phyloP scores from a whole-genome alignment of 148 eudicot genomes.

The Amaranthus hypochondriacus region DNA sequence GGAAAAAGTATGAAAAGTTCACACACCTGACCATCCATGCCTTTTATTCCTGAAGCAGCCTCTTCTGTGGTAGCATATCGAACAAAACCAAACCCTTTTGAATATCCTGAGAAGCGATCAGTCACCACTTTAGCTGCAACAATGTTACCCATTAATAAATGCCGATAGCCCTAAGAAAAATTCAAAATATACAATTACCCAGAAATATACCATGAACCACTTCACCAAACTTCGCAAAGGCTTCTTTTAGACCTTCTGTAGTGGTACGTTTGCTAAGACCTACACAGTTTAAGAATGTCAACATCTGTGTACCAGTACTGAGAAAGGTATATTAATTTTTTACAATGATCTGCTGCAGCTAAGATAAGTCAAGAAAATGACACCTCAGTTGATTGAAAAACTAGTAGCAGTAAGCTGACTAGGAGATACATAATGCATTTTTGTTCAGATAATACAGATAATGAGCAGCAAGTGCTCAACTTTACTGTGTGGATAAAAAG shows the following conservation, averaged over 20 bases:
- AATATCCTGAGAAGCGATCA: slow-evolving; percentile 69
- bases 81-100: slow-evolving; percentile 90
- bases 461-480: too few relatives aligned
- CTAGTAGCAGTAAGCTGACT: background rate
- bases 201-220: slow-evolving; percentile 41
- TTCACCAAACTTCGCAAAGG: slow-evolving; percentile 60
- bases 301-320: background rate
- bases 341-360: background rate
- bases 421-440: background rate
- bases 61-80: slow-evolving; percentile 63
- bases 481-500: background rate
- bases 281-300: slow-evolving; percentile 2
- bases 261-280: slow-evolving; percentile 76
- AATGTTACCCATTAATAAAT: slow-evolving; percentile 13
- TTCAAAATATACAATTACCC: background rate
- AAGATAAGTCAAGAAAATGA: background rate
- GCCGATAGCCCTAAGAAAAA: background rate
- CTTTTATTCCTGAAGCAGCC: slow-evolving; percentile 59
- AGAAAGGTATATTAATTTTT: background rate
- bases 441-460: background rate
- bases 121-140: slow-evolving; percentile 81
- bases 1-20: background rate
- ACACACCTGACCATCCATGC: slow-evolving; percentile 87
- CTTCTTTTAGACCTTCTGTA: slow-evolving; percentile 48
- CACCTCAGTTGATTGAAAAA: background rate